Base-by-base conservation (phyloP, 805 yeast genomes). In the Zygosaccharomyces pseudorouxii region DNA sequence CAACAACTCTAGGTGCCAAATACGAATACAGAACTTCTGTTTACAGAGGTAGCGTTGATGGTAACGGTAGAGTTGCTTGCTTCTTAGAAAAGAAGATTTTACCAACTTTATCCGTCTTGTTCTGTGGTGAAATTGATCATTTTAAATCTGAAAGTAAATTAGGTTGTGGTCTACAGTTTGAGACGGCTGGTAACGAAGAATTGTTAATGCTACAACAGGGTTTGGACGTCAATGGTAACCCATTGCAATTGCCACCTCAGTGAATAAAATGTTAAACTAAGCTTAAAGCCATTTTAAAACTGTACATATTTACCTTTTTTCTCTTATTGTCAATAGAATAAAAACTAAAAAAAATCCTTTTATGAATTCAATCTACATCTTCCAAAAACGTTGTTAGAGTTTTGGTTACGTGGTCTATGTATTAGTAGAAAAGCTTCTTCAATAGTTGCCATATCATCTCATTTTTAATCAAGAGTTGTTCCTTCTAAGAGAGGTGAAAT, bases 11-110 rank as follows among this genome's bases (percentile, higher is more conserved):
- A 49, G 99, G 97, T 72, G 96, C 96, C 62, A 93, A 92, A 74
- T 92, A 92, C 72, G 98, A 93, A 75, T 93, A 89, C 79, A 89
- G 97, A 75, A 95, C 89, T 72, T 84, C 95, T 50, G 84, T 89
- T 47, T 89, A 89, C 81, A 83, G 99, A 73, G 97, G 97, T 65
- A 95, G 90, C 71, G 65, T 93, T 53, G 97, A 89, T 73, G 81
- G 95, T 45, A 75, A 78, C 52, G 99, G 99, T 72, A 89, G 87
- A 73, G 95, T 92, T 46, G 78, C 87, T 48, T 87, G 89, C 61
- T 82, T 89, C 76, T 76, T 93, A 68, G 99, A 93, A 75, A 89
- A 89, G 76, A 84, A 96, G 69, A 82, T 93, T 47, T 77, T 90
- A 63, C 98, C 98, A 64, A 88, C 95, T 43, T 81, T 90, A 52